These are phyloP conservation scores for Fusarium piperis DNA, from an alignment of 2,329 filamentous ascomycete species.

Conservation along the genomic window DNA sequence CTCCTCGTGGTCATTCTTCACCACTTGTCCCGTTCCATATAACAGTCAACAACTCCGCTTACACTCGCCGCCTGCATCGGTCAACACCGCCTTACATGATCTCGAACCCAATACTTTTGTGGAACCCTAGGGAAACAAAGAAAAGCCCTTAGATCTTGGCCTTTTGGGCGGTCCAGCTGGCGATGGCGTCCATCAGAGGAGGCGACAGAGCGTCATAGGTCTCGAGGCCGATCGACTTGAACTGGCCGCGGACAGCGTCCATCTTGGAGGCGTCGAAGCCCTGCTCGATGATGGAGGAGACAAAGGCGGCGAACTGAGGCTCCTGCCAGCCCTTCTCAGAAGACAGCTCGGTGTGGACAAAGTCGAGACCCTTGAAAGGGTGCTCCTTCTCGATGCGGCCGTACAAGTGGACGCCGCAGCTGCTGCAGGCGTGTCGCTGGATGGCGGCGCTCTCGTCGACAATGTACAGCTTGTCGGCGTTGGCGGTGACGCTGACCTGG, in stretches of 20 bases:
- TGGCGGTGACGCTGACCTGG: slow-evolving; percentile 65
- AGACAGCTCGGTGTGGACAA: slow-evolving; percentile 72
- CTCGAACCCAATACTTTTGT: slow-evolving; percentile 23
- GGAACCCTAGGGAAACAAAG: background rate
- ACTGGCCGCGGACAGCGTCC: slow-evolving; percentile 61
- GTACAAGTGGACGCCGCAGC: slow-evolving; percentile 70
- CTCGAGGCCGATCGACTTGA: slow-evolving; percentile 65
- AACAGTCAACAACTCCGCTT: slow-evolving; percentile 18
- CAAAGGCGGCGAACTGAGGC: slow-evolving; percentile 75
- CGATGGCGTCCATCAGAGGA: slow-evolving; percentile 69
- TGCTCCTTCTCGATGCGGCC: slow-evolving; percentile 73
- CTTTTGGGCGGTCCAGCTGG: slow-evolving; percentile 65
- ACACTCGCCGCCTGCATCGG: background rate
- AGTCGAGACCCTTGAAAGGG: slow-evolving; percentile 74
- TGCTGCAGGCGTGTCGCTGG: slow-evolving; percentile 67
- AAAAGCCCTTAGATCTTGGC: slow-evolving; percentile 26
- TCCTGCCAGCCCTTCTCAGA: slow-evolving; percentile 74
- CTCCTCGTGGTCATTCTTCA: background rate
- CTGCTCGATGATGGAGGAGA: slow-evolving; percentile 75
- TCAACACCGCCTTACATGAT: slow-evolving; percentile 1
- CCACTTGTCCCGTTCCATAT: background rate
- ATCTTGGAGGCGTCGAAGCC: slow-evolving; percentile 67
- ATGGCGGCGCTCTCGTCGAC: slow-evolving; percentile 67
- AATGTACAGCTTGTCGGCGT: slow-evolving; percentile 65
- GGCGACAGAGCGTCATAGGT: slow-evolving; percentile 72